Base-by-base conservation (phyloP, 1,284 basidiomycete genomes). In the Paramarasmius palmivorus region DNA sequence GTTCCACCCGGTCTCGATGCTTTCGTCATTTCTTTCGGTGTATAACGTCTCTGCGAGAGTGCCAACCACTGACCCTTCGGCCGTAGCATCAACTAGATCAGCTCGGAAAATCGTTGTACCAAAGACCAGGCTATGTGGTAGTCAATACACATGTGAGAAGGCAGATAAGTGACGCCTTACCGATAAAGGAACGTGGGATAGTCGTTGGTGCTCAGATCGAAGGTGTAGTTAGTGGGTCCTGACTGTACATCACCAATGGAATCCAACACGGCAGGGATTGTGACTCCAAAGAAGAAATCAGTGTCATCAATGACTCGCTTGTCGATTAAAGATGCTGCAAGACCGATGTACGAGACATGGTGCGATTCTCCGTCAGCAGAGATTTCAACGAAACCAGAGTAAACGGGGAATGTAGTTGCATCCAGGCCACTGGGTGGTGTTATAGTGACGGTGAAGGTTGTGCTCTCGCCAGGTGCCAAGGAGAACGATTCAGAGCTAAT, bases 371-470 rank as follows among this genome's bases (percentile, higher is more conserved):
- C 45, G 4, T 46, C 61, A 52, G 59, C 69, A 15, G 64, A 59
- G 34, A 73, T 63, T 47, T 72, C 60, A 56, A 76, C 69, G 63
- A 67, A 73, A 14, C 74, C 77, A 29, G 74, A 74, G 66, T 72
- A 79, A 46, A 78, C 67, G 25, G 78, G 78, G 45, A 75, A 68
- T 17, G 66, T 63, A n/a, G 65, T 61, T 7, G 68, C 59, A 52
- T 75, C 66, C 20, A 66, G 67, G 23, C 25, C 25, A 4, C 57
- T 55, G 0, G 77, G 78, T 2, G 74, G 54, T 9, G 48, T 51
- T 25, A 57, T 40, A 10, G 20, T 54, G 7, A 41, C 54, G n/a
- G 52, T 53, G 14, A 58, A 19, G 17, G 50, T 51, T 23, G 35
- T 45, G 20, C 51, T 49, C 40, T 42, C 37, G 8, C 57, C 57